Evolutionary conservation across 2,329 filamentous ascomycete genomes (phyloP).

Genomic region (Stachybotrys elegans): DNA sequence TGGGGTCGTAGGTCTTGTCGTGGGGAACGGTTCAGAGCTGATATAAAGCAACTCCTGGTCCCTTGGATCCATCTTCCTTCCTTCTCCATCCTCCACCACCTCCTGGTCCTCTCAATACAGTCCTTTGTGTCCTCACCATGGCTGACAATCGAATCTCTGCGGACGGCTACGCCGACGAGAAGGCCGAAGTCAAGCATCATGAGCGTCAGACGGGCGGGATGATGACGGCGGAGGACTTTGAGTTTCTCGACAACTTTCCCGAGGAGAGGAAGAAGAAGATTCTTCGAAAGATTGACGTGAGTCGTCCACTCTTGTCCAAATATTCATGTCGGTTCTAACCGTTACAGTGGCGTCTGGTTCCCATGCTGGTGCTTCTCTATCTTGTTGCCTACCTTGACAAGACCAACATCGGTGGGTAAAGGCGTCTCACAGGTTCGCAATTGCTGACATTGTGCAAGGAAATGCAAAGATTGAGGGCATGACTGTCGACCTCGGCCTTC

Average conservation of each 20-base stretch:
- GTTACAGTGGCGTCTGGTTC: conserved; percentile 17
- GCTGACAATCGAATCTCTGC: conserved; percentile 3
- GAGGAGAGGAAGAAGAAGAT: conserved; percentile 22
- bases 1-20: no score
- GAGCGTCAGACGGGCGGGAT: conserved; percentile 14
- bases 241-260: conserved; percentile 24
- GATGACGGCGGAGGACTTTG: conserved; percentile 21
- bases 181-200: conserved; percentile 15
- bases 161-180: conserved; percentile 17
- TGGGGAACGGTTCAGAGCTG: no score
- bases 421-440: neutral
- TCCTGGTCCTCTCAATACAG: no score
- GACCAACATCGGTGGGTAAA: conserved; percentile 15
- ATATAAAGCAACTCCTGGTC: no score
- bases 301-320: neutral
- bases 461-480: conserved; percentile 46
- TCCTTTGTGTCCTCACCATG: conserved; percentile 7
- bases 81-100: no score
- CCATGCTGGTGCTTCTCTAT: conserved; percentile 24
- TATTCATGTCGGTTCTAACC: no score
- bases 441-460: neutral
- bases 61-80: no score
- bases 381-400: conserved; percentile 35
- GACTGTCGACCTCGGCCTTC: conserved; percentile 37
- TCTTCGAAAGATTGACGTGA: conserved; percentile 23